Evolutionary conservation across 2,329 filamentous ascomycete species (phyloP).

Genomic region (Diaporthe humulicola): DNA sequence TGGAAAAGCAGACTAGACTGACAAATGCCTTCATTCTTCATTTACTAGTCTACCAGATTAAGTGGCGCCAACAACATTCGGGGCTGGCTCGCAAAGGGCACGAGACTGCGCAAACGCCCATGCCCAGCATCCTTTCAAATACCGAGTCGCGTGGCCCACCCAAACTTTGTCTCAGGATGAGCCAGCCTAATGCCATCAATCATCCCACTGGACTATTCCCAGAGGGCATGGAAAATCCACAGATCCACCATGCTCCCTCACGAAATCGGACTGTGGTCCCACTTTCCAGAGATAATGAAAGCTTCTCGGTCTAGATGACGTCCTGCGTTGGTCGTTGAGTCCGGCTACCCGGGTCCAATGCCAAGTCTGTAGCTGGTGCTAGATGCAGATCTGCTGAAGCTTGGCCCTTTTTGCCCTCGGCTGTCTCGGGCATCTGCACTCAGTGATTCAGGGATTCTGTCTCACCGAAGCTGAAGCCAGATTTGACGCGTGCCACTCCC

Average conservation of each 20-base stretch:
- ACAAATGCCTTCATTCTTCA: background rate
- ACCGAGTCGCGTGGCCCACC: slow-evolving; percentile 25
- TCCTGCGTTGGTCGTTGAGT: slow-evolving; percentile 15
- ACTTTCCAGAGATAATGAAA: slow-evolving; percentile 1
- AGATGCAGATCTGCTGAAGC: slow-evolving; percentile 29
- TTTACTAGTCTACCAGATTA: slow-evolving; percentile 1
- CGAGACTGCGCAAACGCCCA: background rate
- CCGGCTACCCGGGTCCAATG: slow-evolving; percentile 16
- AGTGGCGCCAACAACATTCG: background rate
- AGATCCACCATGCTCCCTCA: background rate
- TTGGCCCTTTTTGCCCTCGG: slow-evolving; percentile 25
- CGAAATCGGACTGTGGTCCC: slow-evolving; percentile 1
- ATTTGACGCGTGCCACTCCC: background rate
- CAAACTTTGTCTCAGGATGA: slow-evolving; percentile 2
- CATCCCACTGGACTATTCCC: background rate
- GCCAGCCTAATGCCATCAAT: background rate
- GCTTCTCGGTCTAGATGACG: background rate
- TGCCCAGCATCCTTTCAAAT: background rate
- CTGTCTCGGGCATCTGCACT: slow-evolving; percentile 20
- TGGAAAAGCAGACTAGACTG: background rate
- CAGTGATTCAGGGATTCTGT: background rate
- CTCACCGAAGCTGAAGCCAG: background rate
- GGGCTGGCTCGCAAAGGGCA: background rate
- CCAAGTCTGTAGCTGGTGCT: slow-evolving; percentile 30
- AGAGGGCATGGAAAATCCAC: background rate